Conservation (phyloP, 2,329 filamentous ascomycete species). For the Hyphodiscus sp. region DNA sequence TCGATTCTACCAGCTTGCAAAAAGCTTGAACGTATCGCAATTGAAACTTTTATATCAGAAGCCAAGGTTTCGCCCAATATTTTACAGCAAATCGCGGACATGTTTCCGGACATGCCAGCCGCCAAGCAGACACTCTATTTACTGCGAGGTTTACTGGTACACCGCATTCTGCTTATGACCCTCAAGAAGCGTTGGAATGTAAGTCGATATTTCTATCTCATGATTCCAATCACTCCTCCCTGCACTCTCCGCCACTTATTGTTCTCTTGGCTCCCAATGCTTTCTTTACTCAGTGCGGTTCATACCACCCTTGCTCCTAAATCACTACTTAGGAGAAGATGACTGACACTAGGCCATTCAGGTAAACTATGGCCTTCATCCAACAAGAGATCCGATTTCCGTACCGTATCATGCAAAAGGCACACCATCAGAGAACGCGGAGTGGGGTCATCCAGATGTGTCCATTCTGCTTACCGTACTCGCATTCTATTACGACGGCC, state of each 20-base stretch:
- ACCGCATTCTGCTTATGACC: conserved; percentile 45
- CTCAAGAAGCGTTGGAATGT: conserved; percentile 53
- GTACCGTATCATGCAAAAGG: conserved; percentile 65
- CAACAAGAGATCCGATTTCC: conserved; percentile 49
- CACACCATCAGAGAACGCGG: conserved; percentile 51
- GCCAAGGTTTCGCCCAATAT: conserved; percentile 18
- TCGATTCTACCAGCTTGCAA: conserved; percentile 18
- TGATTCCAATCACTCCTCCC: too few relatives aligned
- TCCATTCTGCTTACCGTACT: conserved; percentile 59
- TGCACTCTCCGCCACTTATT: too few relatives aligned
- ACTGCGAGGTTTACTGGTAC: conserved; percentile 55
- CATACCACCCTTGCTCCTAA: too few relatives aligned
- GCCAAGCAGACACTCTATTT: conserved; percentile 40
- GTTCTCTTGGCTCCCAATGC: too few relatives aligned
- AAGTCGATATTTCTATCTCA: too few relatives aligned
- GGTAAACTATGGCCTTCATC: conserved; percentile 50
- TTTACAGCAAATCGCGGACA: conserved; percentile 19
- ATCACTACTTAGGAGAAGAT: too few relatives aligned
- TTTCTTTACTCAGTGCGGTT: too few relatives aligned
- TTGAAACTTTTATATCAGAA: conserved; percentile 23
- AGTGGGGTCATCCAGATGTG: conserved; percentile 64
- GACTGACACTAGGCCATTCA: too few relatives aligned
- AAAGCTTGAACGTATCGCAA: conserved; percentile 24
- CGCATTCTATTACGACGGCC: conserved; percentile 59
- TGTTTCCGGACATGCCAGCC: conserved; percentile 30